These are phyloP conservation scores for Aspergillus tanneri DNA, from an alignment of 2,329 filamentous ascomycete genomes.

Conservation along the genomic window DNA sequence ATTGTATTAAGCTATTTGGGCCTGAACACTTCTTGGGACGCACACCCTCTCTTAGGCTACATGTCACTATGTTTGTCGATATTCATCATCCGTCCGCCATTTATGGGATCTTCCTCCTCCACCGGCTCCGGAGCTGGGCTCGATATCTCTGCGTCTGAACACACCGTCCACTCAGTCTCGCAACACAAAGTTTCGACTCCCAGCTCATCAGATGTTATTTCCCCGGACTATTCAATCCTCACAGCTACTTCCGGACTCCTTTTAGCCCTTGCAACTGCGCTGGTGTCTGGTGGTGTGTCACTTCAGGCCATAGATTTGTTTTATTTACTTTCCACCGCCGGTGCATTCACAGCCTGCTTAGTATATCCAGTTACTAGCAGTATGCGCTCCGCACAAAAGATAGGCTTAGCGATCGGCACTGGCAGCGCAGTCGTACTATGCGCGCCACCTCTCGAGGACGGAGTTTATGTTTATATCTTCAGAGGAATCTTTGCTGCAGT, in stretches of 20 bases:
- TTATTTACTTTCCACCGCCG: conserved; percentile 23
- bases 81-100: conserved; percentile 51
- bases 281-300: conserved; percentile 25
- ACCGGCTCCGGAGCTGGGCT: neutral
- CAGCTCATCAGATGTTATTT: conserved; percentile 11
- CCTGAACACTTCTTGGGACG: conserved; percentile 33
- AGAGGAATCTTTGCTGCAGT: conserved; percentile 28
- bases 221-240: conserved; percentile 28
- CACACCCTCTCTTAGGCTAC: conserved; percentile 48
- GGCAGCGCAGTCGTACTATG: conserved; percentile 31
- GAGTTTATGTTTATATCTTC: conserved; percentile 28
- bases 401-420: conserved; percentile 31
- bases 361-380: conserved; percentile 23
- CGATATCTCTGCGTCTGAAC: neutral
- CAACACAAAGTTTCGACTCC: conserved; percentile 16
- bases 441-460: conserved; percentile 29
- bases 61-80: conserved; percentile 47
- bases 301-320: conserved; percentile 25
- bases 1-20: conserved; percentile 30
- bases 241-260: conserved; percentile 29
- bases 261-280: conserved; percentile 24
- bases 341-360: conserved; percentile 30
- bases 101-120: conserved; percentile 24
- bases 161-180: conserved; percentile 12
- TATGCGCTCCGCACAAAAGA: conserved; percentile 32